Evolutionary conservation across 495 filamentous ascomycete genomes (phyloP).

Genomic region (Trichoderma asperelloides): DNA sequence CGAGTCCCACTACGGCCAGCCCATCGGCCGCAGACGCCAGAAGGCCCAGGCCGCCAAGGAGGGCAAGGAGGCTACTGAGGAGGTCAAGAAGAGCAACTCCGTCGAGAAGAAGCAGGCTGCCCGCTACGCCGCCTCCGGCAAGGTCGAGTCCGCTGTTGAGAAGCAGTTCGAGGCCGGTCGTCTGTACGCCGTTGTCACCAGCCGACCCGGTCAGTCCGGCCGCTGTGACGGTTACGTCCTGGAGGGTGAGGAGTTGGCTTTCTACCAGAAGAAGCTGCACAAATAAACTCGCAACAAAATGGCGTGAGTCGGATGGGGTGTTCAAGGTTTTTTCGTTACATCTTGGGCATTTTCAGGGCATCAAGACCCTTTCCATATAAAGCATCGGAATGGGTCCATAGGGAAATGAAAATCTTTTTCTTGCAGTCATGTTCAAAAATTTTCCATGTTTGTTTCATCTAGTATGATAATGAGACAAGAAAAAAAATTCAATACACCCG

Average conservation of each 20-base stretch:
- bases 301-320: constrained; percentile 19
- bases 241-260: constrained; percentile 97
- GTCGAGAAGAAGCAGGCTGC: constrained; percentile 94
- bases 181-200: constrained; percentile 84
- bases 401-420: constrained; percentile 11
- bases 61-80: constrained; percentile 47
- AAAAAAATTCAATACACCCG: constrained; percentile 7
- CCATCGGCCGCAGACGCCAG: constrained; percentile 83
- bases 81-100: constrained; percentile 78
- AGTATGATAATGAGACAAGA: constrained; percentile 8
- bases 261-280: constrained; percentile 98
- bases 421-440: constrained; percentile 13
- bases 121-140: constrained; percentile 69
- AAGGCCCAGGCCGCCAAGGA: constrained; percentile 46
- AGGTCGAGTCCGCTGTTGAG: constrained; percentile 88
- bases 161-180: constrained; percentile 98
- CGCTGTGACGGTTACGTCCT: constrained; percentile 95
- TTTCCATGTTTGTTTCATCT: constrained; percentile 3
- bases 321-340: constrained; percentile 27
- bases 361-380: constrained; percentile 3
- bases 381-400: constrained; percentile 11
- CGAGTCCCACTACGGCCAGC: constrained; percentile 95
- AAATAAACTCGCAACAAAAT: constrained; percentile 50
- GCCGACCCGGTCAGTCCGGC: constrained; percentile 91
- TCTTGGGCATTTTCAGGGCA: constrained; percentile 17